These are phyloP conservation scores for Fusarium annulatum DNA, from an alignment of 2,329 filamentous ascomycete species.

Conservation along the genomic window DNA sequence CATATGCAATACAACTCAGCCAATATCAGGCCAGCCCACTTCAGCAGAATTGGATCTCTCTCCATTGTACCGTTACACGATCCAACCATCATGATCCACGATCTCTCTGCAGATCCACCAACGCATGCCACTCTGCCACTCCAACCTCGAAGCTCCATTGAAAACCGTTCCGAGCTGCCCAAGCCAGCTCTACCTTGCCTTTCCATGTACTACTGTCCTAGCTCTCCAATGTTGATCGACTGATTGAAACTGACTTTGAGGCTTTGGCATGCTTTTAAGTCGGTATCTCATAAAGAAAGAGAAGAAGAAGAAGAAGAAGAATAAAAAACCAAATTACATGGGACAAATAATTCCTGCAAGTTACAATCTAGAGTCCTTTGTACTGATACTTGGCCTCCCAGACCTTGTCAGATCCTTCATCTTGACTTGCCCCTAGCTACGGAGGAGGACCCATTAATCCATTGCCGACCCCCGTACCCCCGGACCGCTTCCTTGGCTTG, in stretches of 20 bases:
- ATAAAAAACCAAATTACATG: not conserved
- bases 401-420: not conserved
- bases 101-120: constrained; percentile 33
- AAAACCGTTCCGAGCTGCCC: constrained; percentile 21
- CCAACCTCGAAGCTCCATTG: constrained; percentile 24
- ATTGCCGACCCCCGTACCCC: constrained; percentile 19
- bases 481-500: constrained; percentile 25
- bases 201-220: not conserved
- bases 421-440: not conserved
- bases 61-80: constrained; percentile 32
- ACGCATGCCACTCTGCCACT: constrained; percentile 6
- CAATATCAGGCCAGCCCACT: constrained; percentile 14
- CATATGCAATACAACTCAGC: not conserved
- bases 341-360: constrained; percentile 5
- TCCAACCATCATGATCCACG: constrained; percentile 36
- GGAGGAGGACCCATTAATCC: not conserved
- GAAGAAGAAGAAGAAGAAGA: not conserved
- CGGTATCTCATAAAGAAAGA: too few relatives aligned
- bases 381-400: not conserved
- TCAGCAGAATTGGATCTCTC: constrained; percentile 16
- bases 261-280: too few relatives aligned
- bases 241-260: constrained; percentile 8
- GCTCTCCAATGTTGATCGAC: constrained; percentile 17
- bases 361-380: not conserved
- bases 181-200: not conserved